These are phyloP conservation scores for Phalaenopsis hybrid DNA, from an alignment of 116 monocot genomes.

Conservation along the genomic window DNA sequence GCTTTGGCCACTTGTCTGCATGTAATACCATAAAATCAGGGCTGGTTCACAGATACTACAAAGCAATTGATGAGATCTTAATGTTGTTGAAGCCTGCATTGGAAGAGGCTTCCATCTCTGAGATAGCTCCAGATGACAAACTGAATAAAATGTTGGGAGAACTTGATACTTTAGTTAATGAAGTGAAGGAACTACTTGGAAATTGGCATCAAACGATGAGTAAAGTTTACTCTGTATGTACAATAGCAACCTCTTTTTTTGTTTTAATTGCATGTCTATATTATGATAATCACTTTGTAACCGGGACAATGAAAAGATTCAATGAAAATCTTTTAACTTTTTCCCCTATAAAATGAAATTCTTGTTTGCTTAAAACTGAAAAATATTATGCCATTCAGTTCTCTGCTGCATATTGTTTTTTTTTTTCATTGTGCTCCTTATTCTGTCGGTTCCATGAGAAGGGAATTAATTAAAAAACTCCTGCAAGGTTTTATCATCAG, in stretches of 20 bases:
- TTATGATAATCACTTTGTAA: too few species aligned
- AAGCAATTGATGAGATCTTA: too few species aligned
- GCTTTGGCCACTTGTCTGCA: too few species aligned
- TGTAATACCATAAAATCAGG: too few species aligned
- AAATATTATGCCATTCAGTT: neutral
- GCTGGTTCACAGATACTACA: too few species aligned
- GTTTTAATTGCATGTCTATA: neutral
- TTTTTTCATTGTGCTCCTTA: neutral
- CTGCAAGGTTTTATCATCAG: neutral
- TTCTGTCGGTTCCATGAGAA: neutral
- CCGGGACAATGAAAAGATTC: too few species aligned
- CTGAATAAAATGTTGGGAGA: slow-evolving; percentile 36
- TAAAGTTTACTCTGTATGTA: slow-evolving; percentile 80
- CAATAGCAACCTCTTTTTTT: neutral
- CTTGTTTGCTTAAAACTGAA: neutral
- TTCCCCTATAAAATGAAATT: neutral
- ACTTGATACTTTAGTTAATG: slow-evolving; percentile 40
- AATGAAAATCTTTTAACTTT: neutral
- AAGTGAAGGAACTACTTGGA: slow-evolving; percentile 45
- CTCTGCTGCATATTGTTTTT: neutral
- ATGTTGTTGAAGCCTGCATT: too few species aligned
- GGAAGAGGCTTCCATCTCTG: too few species aligned
- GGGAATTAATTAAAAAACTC: neutral
- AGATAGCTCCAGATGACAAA: slow-evolving; percentile 32
- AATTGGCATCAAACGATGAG: slow-evolving; percentile 71